Percentiles rank a stretch among this genome's conserved stretches.
Conservation (phyloP, 352 stramenopile genomes). For the Blastocystis sp. region DNA sequence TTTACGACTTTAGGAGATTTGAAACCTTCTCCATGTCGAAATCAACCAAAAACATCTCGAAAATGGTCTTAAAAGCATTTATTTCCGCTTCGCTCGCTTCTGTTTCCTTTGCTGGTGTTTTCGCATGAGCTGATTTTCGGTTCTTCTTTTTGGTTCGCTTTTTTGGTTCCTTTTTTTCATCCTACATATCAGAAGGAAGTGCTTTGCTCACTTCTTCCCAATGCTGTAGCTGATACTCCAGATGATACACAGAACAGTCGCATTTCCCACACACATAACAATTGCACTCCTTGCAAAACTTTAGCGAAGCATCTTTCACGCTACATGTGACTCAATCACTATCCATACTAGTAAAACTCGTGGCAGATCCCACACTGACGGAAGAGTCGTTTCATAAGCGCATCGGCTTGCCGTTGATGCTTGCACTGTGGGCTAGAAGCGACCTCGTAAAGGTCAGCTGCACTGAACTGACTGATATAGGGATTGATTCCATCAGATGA, state of each 20-base stretch:
- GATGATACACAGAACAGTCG: conserved; percentile 91
- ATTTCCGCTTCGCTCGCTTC: background rate
- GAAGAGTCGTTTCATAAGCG: conserved; percentile 96
- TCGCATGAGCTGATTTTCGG: background rate
- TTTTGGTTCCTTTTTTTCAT: background rate
- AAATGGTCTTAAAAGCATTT: background rate
- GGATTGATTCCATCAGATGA: conserved; percentile 40
- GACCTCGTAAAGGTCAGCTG: conserved; percentile 73
- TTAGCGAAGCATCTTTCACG: conserved; percentile 70
- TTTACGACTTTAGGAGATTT: background rate
- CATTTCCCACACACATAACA: conserved; percentile 93
- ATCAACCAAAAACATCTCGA: background rate
- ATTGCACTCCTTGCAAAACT: conserved; percentile 94
- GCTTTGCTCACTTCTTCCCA: conserved; percentile 72
- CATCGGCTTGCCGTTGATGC: conserved; percentile 85
- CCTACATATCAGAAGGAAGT: background rate
- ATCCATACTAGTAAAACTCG: conserved; percentile 86
- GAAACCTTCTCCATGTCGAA: background rate
- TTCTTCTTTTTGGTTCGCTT: background rate
- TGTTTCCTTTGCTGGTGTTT: background rate
- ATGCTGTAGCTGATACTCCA: conserved; percentile 88
- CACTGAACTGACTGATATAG: conserved; percentile 80
- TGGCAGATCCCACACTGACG: conserved; percentile 92
- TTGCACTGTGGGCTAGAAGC: conserved; percentile 75
- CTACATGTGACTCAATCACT: conserved; percentile 59